Conservation (phyloP, 139 green algal genomes). For the Edaphochlamys debaryana region DNA sequence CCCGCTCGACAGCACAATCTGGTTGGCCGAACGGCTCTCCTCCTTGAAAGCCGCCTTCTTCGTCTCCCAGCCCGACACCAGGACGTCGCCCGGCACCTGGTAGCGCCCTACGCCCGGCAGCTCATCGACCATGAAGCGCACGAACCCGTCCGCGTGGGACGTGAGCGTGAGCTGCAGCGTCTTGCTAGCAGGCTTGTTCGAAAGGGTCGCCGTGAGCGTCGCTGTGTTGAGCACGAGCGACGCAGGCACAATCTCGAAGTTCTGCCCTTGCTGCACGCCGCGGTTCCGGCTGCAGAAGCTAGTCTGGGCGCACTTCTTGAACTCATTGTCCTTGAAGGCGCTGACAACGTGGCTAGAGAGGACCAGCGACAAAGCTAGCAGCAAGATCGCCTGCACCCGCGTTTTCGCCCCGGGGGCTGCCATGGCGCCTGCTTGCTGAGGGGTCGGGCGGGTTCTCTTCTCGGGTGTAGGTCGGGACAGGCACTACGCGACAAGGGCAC, state of each 20-base stretch:
- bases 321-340: slow-evolving; percentile 95
- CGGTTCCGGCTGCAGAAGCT: slow-evolving; percentile 91
- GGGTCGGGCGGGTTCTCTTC: too few relatives aligned
- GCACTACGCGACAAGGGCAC: too few relatives aligned
- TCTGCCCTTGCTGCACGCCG: slow-evolving; percentile 50
- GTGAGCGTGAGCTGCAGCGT: slow-evolving; percentile 69
- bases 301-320: slow-evolving; percentile 85
- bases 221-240: slow-evolving; percentile 60
- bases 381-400: not conserved
- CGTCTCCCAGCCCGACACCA: slow-evolving; percentile 13
- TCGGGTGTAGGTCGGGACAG: too few relatives aligned
- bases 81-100: slow-evolving; percentile 13
- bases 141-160: slow-evolving; percentile 68
- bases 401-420: too few relatives aligned
- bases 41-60: slow-evolving; percentile 15
- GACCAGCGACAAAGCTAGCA: too few relatives aligned
- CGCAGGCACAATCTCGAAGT: slow-evolving; percentile 68
- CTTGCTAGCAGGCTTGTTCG: slow-evolving; percentile 54
- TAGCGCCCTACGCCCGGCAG: slow-evolving; percentile 35
- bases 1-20: slow-evolving; percentile 17
- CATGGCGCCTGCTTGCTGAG: too few relatives aligned
- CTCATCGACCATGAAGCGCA: slow-evolving; percentile 88
- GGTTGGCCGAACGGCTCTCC: not conserved
- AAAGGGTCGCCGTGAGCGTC: slow-evolving; percentile 62
- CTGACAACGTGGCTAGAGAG: too few relatives aligned